phyloP scores from a whole-genome alignment of 352 stramenopile species.

The Pythium folliculosum region DNA sequence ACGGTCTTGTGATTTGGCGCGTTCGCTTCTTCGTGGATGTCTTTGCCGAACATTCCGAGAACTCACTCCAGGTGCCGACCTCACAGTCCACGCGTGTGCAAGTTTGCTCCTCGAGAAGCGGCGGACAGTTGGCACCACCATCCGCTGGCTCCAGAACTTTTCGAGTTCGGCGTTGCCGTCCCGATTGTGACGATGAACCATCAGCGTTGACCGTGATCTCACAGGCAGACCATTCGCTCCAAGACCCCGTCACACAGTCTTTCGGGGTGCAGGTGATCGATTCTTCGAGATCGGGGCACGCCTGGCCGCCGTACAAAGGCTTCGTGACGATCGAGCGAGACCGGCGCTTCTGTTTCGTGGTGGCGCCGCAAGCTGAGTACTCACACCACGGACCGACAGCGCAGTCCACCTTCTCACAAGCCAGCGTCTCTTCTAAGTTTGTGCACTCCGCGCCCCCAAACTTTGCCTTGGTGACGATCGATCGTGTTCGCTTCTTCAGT shows the following conservation, averaged over 20 bases:
- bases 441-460: conserved; percentile 49
- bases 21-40: conserved; percentile 27
- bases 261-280: conserved; percentile 32
- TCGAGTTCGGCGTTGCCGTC: conserved; percentile 33
- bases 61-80: conserved; percentile 26
- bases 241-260: conserved; percentile 55
- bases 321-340: conserved; percentile 38
- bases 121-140: conserved; percentile 39
- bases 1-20: conserved; percentile 13
- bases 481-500: conserved; percentile 41
- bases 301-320: conserved; percentile 35
- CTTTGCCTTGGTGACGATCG: conserved; percentile 27
- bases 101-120: conserved; percentile 47
- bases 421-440: conserved; percentile 32
- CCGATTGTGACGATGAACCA: background rate
- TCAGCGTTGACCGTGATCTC: conserved; percentile 23
- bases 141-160: conserved; percentile 41
- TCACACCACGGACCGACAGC: conserved; percentile 41
- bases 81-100: conserved; percentile 43
- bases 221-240: conserved; percentile 56
- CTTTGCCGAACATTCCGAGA: conserved; percentile 13
- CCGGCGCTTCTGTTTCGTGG: conserved; percentile 41
- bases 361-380: conserved; percentile 41
- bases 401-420: conserved; percentile 53
- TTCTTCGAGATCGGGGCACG: conserved; percentile 42